Conservation (phyloP, 1,284 basidiomycete species). For the Golubevia sp. region DNA sequence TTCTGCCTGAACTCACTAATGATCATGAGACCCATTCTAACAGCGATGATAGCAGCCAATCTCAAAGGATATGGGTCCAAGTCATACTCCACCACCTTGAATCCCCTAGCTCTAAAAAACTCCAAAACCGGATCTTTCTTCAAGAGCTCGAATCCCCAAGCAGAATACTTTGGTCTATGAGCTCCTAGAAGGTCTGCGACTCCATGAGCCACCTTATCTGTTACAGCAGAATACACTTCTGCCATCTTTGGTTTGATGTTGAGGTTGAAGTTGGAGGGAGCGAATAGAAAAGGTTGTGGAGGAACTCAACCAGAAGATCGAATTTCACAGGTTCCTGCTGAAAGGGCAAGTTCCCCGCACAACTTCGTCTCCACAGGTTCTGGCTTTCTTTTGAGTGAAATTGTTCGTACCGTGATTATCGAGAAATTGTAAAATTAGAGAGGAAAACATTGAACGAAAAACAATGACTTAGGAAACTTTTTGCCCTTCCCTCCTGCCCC, state of each 20-base stretch:
- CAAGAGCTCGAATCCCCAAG: not conserved
- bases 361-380: too few species aligned
- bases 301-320: not conserved
- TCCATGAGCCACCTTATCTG: not conserved
- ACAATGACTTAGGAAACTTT: too few species aligned
- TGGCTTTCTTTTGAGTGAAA: too few species aligned
- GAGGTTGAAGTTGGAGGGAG: not conserved
- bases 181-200: not conserved
- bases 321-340: too few species aligned
- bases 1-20: conserved; percentile 12
- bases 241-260: not conserved
- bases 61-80: conserved; percentile 33
- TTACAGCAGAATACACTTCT: not conserved
- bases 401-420: too few species aligned
- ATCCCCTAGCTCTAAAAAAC: conserved; percentile 6
- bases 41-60: conserved; percentile 18
- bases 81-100: conserved; percentile 39
- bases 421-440: too few species aligned
- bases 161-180: not conserved
- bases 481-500: too few species aligned
- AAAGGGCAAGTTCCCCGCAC: too few species aligned
- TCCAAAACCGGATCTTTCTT: conserved; percentile 13
- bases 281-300: not conserved
- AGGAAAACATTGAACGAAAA: too few species aligned
- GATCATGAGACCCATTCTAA: conserved; percentile 39